Base-by-base conservation (phyloP, 371 early-diverging fungal genomes). In the Actinomucor elegans region DNA sequence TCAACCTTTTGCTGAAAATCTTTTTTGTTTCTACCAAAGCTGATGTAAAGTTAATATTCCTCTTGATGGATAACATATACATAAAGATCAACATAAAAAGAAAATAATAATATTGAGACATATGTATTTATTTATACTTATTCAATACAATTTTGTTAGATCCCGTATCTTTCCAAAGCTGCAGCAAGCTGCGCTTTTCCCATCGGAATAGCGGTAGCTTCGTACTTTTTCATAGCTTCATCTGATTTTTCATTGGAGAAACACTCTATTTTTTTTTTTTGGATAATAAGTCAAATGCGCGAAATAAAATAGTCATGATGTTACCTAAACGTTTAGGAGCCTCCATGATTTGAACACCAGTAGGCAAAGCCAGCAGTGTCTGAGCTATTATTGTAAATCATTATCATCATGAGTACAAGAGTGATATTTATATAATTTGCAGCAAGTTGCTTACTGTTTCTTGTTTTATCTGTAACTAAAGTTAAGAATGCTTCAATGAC, bases 401-500 rank as follows among this genome's bases (percentile, higher is more conserved):
- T 11, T 21, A 27, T 27, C n/a, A n/a, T n/a, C n/a, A n/a, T 37
- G 2, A 27, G 8, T 14, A 23, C 2, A 7, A 12, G 26, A 37
- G 17, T 37, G 34, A 5, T n/a, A n/a, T n/a, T n/a, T 14, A 34
- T n/a, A 26, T 18, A 24, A 15, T 26, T 24, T 20, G 15, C 5
- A 32, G n/a, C n/a, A n/a, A n/a, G n/a, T n/a, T n/a, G n/a, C 48
- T 52, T 57, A 66, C 85, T 76, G 4, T 67, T 61, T 15, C 73
- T 62, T 1, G 52, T 48, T 27, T 77, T 68, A 48, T 83, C 80
- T 46, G 71, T 69, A 50, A 82, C 71, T 8, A 73, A 67, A 12
- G 55, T 51, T 43, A 82, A 59, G 33, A 81, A 73, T 6, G 78
- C 85, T 10, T 84, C 81, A 18, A 80, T 72, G 7, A 83, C 82